Base-by-base conservation (phyloP, 2,329 filamentous ascomycete genomes). In the Xylariaceae sp. region DNA sequence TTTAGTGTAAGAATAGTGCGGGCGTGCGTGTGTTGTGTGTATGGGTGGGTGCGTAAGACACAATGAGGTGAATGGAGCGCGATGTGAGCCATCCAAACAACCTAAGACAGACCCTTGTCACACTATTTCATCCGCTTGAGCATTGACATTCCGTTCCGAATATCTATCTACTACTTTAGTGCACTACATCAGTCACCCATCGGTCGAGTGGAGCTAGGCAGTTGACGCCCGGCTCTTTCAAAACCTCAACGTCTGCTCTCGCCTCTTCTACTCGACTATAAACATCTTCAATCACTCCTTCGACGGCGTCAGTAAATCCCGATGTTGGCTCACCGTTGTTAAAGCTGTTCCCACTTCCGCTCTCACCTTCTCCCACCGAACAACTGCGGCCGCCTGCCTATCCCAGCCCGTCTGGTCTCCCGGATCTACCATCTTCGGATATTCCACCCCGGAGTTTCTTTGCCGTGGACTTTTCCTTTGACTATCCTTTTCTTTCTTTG, bases 401-500 rank as follows among this genome's bases (percentile, higher is more conserved):
- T 53, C 45, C 47, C 43, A 50, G 50, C 51, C 19, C 35, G 44
- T 56, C 57, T 50, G 54, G 57, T 59, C 59, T 54, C 59, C 57
- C 59, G 56, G 59, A 55, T 60, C 74, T 74, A 30, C 49, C 78
- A 71, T 74, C 73, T 19, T 73, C 78, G 78, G 69, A 75, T 70
- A 78, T 75, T 76, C 54, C 61, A 67, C 60, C 60, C 62, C 62
- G 58, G 61, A 53, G 64, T 52, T 56, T 63, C 54, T 63, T 55
- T 58, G 42, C 62, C 61, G 62, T 61, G 61, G 58, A 62, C 54
- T 61, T 59, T 55, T 60, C n/a, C 53, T 62, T 57, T 65, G 62
- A 60, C 59, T 58, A 50, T 60, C 48, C 34, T 55, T 65, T 68
- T 67, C 64, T 58, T 65, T 19, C 19, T 62, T 12, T 60, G 54